Conservation (phyloP, 805 yeast species). For the Tetrapisispora pingtungensis region DNA sequence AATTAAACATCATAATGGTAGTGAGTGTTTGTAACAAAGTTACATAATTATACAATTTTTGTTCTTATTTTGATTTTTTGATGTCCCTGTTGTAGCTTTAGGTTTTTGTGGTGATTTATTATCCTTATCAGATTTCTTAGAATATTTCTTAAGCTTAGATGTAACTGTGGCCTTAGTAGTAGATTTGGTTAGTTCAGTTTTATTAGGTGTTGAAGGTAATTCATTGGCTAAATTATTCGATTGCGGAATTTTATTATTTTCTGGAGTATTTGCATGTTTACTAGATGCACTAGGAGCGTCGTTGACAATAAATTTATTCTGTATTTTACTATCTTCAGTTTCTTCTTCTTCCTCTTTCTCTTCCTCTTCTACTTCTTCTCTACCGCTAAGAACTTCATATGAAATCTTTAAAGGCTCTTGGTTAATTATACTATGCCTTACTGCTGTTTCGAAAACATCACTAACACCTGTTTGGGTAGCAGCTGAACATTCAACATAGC, state of each 20-base stretch:
- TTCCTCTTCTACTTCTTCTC: neutral
- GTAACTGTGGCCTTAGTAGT: neutral
- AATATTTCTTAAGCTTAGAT: neutral
- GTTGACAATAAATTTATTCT: no score
- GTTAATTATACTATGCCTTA: conserved; percentile 39
- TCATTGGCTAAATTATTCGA: neutral
- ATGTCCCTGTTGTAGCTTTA: neutral
- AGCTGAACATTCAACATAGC: conserved; percentile 82
- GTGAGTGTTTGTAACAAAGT: neutral
- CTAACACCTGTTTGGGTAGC: conserved; percentile 81
- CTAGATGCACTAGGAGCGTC: neutral
- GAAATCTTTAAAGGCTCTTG: neutral
- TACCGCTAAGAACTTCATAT: neutral
- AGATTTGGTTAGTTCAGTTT: neutral
- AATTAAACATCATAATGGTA: no score
- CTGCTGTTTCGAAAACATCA: conserved; percentile 76
- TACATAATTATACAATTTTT: conserved; percentile 3
- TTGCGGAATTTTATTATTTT: neutral
- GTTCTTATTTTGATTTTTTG: neutral
- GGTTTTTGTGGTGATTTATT: neutral
- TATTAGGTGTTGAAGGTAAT: neutral
- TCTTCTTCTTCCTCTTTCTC: neutral
- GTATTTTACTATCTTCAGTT: no score
- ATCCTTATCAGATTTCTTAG: neutral
- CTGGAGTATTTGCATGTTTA: neutral